Evolutionary conservation across 306 rosid species (phyloP).

Genomic region (Hippophae rhamnoides): DNA sequence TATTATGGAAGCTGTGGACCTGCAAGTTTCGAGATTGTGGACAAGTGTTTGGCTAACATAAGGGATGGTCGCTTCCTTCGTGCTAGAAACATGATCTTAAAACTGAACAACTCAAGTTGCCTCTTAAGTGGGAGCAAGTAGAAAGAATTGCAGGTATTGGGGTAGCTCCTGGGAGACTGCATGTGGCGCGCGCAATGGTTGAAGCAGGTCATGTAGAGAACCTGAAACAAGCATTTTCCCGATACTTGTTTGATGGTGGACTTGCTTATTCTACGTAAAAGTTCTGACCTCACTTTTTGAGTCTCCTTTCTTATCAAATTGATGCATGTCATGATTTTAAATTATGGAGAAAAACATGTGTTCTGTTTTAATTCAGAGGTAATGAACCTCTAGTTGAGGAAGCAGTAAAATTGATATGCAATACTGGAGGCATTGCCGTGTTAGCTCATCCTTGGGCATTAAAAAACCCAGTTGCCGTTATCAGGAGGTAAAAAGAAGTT

Average conservation of each 20-base stretch:
- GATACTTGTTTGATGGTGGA: slow-evolving; percentile 89
- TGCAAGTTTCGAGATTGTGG: slow-evolving; percentile 49
- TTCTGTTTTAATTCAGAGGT: slow-evolving; percentile 52
- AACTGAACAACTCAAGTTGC: slow-evolving; percentile 78
- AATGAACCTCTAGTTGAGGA: slow-evolving; percentile 77
- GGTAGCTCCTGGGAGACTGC: slow-evolving; percentile 94
- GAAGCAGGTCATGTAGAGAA: slow-evolving; percentile 90
- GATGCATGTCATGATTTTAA: background rate
- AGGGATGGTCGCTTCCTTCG: slow-evolving; percentile 88
- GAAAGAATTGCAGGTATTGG: slow-evolving; percentile 83
- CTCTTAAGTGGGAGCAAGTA: slow-evolving; percentile 93
- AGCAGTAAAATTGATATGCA: slow-evolving; percentile 60
- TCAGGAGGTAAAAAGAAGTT: slow-evolving; percentile 70
- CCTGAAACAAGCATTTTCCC: slow-evolving; percentile 79
- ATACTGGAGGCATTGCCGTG: slow-evolving; percentile 84
- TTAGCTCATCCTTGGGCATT: slow-evolving; percentile 98
- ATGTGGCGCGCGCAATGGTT: slow-evolving; percentile 90
- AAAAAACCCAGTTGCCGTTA: slow-evolving; percentile 56
- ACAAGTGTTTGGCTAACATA: slow-evolving; percentile 58
- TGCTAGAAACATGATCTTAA: slow-evolving; percentile 70
- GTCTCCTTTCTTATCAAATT: background rate
- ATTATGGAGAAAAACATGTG: background rate
- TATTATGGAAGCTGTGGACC: slow-evolving; percentile 96
- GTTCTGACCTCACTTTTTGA: slow-evolving; percentile 22
- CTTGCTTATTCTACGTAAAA: slow-evolving; percentile 88